These are phyloP conservation scores for Leishmania guyanensis DNA, from an alignment of 208 protist genomes.

Conservation along the genomic window DNA sequence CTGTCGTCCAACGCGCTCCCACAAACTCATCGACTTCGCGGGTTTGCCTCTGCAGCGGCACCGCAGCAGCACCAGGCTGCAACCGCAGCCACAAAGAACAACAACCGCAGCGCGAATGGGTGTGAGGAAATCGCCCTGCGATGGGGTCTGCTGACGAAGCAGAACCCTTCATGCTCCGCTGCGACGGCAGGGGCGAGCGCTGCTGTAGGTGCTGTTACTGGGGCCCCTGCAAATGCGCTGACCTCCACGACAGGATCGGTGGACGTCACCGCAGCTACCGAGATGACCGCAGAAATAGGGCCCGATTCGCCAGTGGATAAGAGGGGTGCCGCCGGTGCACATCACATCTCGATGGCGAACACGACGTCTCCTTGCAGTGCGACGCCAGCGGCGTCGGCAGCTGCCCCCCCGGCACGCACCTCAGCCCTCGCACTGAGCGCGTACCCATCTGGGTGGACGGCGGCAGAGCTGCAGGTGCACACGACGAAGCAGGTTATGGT, in stretches of 20 bases:
- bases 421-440: neutral
- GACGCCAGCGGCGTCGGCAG: neutral
- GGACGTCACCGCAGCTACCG: neutral
- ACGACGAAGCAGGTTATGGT: constrained; percentile 23
- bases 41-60: constrained; percentile 12
- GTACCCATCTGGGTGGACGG: constrained; percentile 24
- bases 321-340: neutral
- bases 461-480: constrained; percentile 36
- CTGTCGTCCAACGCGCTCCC: constrained; percentile 31
- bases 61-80: neutral
- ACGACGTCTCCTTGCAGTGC: neutral
- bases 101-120: constrained; percentile 34
- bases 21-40: constrained; percentile 29
- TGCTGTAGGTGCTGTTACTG: neutral
- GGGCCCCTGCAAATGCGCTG: neutral
- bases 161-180: neutral
- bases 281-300: neutral
- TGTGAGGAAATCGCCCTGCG: constrained; percentile 31
- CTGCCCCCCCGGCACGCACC: neutral
- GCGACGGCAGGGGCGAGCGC: neutral
- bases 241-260: neutral
- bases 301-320: neutral
- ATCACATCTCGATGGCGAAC: neutral
- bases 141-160: constrained; percentile 29
- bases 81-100: constrained; percentile 19